phyloP scores from a whole-genome alignment of 1,284 basidiomycete genomes.

The Chondrostereum purpureum region DNA sequence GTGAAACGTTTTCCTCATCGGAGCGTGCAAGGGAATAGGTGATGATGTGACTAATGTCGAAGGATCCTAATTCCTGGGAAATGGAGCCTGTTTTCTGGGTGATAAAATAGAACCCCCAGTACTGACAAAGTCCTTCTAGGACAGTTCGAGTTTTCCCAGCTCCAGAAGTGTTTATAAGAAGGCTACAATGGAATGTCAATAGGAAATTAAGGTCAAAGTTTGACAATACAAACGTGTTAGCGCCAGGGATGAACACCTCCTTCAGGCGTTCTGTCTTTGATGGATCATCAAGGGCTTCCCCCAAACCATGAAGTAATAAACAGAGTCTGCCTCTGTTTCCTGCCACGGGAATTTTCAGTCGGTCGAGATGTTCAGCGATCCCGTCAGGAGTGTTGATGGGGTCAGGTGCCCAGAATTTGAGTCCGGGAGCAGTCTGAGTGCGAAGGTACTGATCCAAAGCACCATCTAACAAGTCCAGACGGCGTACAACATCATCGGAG shows the following conservation, averaged over 20 bases:
- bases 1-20: background rate
- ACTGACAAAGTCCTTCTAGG: background rate
- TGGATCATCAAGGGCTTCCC: background rate
- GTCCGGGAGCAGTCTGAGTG: background rate
- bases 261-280: background rate
- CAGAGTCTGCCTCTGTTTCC: background rate
- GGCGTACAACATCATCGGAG: too few relatives aligned
- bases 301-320: background rate
- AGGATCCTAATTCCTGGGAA: background rate
- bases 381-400: background rate
- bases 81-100: background rate
- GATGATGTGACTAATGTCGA: background rate
- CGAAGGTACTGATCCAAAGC: background rate
- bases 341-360: background rate
- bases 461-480: too few relatives aligned
- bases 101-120: constrained; percentile 2
- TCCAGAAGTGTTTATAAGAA: constrained; percentile 1
- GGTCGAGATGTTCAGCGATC: background rate
- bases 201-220: background rate
- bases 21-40: background rate
- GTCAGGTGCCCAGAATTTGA: background rate
- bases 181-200: background rate
- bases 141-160: background rate
- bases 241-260: background rate
- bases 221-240: background rate